Evolutionary conservation across 164 flowering plant genomes (phyloP).

Genomic region (Echeveria elegans): DNA sequence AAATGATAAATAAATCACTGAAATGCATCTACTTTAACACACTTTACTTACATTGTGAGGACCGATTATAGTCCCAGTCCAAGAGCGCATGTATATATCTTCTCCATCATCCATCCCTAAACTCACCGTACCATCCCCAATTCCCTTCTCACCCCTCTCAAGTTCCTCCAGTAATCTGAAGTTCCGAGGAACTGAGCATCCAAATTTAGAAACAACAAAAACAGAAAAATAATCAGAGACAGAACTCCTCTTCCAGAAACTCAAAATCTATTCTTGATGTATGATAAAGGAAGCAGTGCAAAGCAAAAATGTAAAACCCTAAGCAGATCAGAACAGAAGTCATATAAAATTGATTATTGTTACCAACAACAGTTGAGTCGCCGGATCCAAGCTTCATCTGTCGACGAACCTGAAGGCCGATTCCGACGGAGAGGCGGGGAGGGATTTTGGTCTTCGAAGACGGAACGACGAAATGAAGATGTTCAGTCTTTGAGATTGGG

Average conservation of each 20-base stretch:
- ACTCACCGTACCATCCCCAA: conserved; percentile 4
- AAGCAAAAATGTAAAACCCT: too few species aligned
- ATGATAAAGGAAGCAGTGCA: too few species aligned
- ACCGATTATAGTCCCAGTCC: conserved; percentile 4
- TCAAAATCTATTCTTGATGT: too few species aligned
- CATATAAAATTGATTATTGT: not conserved
- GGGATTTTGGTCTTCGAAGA: too few species aligned
- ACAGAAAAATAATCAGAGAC: not conserved
- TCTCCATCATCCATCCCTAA: conserved; percentile 3
- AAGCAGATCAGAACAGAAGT: too few species aligned
- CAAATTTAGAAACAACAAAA: not conserved
- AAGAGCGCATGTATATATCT: conserved; percentile 6
- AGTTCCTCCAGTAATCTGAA: conserved; percentile 4
- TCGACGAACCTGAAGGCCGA: too few species aligned
- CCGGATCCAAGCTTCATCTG: conserved; percentile 1
- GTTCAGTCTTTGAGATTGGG: too few species aligned
- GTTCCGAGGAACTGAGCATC: not conserved
- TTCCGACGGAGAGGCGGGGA: too few species aligned
- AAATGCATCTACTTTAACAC: not conserved
- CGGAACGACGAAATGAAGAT: too few species aligned
- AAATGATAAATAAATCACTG: not conserved
- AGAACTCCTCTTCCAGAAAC: too few species aligned
- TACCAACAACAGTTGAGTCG: not conserved
- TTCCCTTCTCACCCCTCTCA: conserved; percentile 3
- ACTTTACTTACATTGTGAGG: conserved; percentile 5